Evolutionary conservation across 495 filamentous ascomycete species (phyloP), one percentile per base, ranked within the genome.

Genomic region (Neurospora sp.): DNA sequence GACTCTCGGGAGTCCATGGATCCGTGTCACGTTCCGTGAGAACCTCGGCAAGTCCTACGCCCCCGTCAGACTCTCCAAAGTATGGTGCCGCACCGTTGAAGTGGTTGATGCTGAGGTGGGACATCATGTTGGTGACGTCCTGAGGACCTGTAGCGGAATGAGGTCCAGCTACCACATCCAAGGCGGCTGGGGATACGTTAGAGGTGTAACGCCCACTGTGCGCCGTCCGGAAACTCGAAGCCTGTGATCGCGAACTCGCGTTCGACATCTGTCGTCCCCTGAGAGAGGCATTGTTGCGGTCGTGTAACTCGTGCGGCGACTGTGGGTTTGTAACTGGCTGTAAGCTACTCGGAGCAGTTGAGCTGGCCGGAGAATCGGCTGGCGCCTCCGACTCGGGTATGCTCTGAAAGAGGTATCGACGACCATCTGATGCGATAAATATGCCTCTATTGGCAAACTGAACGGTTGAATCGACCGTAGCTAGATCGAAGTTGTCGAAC

Each of bases 11-110:
- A 35, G 35, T 27, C 71, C 71, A 31, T 11, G 73, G 75, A 22
- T 44, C 74, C 8, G 69, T 42, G 69, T 78, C 70, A 38, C 74
- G 74, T 31, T 80, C 80, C 0, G 76, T 77, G 7, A 81, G 71
- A 10, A 78, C 74, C 61, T 79, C 77, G 65, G 80, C 80, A n/a
- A 79, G 75, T 40, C 77, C 75, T 16, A 77, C 77, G 14, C 80
- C 80, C 27, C 80, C 80, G 59, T 81, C 80, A 5, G 80, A 81
- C 39, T 76, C 46, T 9, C 74, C 78, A 42, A 75, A 81, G 6
- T 80, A 46, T 20, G 77, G 77, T 6, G 74, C 73, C 18, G 75
- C 80, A 35, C 53, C 53, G 71, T 78, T 73, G 73, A 80, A 79
- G 70, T 42, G 44, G 72, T 70, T 71, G 72, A 75, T 68, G 69